Evolutionary conservation across 192 early-diverging fungal species (phyloP).

Genomic region (Backusella westeae): DNA sequence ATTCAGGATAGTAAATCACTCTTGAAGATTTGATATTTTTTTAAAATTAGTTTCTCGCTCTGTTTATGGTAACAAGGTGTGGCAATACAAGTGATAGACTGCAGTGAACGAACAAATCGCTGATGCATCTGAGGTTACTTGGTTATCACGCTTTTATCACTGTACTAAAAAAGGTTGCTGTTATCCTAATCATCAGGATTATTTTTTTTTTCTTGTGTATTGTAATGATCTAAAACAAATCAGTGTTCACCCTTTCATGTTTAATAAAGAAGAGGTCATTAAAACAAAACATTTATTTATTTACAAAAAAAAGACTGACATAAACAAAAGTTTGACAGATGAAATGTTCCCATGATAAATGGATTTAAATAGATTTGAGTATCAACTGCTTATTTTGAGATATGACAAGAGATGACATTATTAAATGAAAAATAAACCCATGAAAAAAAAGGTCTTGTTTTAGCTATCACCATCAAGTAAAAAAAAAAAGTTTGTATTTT

Average conservation of each 20-base stretch:
- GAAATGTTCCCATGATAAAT: not conserved
- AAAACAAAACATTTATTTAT: not conserved
- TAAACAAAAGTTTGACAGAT: not conserved
- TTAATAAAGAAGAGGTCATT: not conserved
- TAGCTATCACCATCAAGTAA: not conserved
- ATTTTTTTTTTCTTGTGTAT: not conserved
- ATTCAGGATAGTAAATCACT: not conserved
- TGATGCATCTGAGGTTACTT: not conserved
- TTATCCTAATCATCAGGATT: not conserved
- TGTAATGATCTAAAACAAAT: not conserved
- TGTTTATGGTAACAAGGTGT: not conserved
- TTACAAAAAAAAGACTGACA: not conserved
- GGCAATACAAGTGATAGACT: constrained; percentile 1
- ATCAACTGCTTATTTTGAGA: not conserved
- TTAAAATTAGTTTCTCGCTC: not conserved
- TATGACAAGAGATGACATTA: not conserved
- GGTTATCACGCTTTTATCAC: not conserved
- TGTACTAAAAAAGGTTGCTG: not conserved
- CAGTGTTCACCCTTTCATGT: not conserved
- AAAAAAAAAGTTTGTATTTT: not conserved
- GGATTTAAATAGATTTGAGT: not conserved
- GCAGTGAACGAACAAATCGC: not conserved
- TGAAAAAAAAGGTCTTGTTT: not conserved
- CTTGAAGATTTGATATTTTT: not conserved
- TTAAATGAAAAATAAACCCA: not conserved